Base-by-base conservation (phyloP, 768 basidiomycete species). In the Exidia glandulosa region DNA sequence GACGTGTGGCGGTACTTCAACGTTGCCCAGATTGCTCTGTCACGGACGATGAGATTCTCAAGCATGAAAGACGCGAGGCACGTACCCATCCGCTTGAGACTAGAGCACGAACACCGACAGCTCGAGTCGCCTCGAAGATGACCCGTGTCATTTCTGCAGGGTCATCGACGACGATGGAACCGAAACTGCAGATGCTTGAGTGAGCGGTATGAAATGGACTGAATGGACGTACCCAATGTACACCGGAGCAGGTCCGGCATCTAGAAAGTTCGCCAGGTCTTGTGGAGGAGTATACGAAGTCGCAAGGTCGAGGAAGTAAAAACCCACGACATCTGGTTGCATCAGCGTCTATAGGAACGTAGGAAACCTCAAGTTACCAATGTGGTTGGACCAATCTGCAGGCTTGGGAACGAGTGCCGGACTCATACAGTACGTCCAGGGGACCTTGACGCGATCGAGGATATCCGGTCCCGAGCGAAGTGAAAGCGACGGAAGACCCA, bases 11-110 rank as follows among this genome's bases (percentile, higher is more conserved):
- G 83, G 83, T n/a, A 82, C 74, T 37, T 72, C 63, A 3, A 70
- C 67, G 9, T 77, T 79, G 2, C 84, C 83, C 1, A 86, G 70
- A 3, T 81, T 81, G 23, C 83, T 83, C n/a, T n/a, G n/a, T n/a
- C n/a, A n/a, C n/a, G n/a, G n/a, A n/a, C n/a, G n/a, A n/a, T n/a
- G n/a, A n/a, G n/a, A n/a, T n/a, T n/a, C n/a, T n/a, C n/a, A n/a
- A n/a, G n/a, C n/a, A n/a, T n/a, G n/a, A n/a, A n/a, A n/a, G n/a
- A n/a, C n/a, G n/a, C n/a, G n/a, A n/a, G n/a, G n/a, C n/a, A n/a
- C n/a, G n/a, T n/a, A n/a, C 41, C 85, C 85, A 86, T 25, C 84
- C 85, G 5, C 81, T 81, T 5, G 82, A 83, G 57, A 86, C 79
- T 2, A 86, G 71, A 1, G 82, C 84, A 36, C 84, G 72, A 2